Evolutionary conservation across 164 flowering plant genomes (phyloP).

Genomic region (Magnolia sinica): DNA sequence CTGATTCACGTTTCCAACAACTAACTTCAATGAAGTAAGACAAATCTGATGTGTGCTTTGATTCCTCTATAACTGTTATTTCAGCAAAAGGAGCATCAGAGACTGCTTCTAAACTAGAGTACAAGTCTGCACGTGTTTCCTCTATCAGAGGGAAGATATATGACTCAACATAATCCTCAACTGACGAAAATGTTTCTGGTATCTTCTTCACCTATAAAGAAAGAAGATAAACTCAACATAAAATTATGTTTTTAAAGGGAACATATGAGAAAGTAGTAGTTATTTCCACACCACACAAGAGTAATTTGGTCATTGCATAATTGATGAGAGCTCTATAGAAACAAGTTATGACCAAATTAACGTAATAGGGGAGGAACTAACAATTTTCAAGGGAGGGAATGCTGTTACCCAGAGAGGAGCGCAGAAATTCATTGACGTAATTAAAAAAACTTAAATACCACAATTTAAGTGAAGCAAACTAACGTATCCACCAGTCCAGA

Average conservation of each 20-base stretch:
- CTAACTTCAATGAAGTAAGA: neutral
- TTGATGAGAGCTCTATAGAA: too few relatives aligned
- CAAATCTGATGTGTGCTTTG: neutral
- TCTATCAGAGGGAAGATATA: slow-evolving; percentile 48
- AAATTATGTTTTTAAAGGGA: too few relatives aligned
- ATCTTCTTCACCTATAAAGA: slow-evolving; percentile 44
- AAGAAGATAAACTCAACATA: neutral
- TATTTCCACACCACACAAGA: neutral
- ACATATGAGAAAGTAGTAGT: neutral
- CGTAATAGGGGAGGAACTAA: too few relatives aligned
- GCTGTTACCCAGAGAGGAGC: too few relatives aligned
- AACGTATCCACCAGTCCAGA: too few relatives aligned
- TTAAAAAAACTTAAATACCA: too few relatives aligned
- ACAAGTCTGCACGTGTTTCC: slow-evolving; percentile 51
- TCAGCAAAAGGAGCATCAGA: slow-evolving; percentile 45
- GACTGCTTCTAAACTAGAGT: slow-evolving; percentile 42
- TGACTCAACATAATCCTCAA: slow-evolving; percentile 41
- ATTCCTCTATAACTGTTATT: slow-evolving; percentile 22
- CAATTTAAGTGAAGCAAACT: too few relatives aligned
- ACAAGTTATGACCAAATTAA: too few relatives aligned
- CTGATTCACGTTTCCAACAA: neutral
- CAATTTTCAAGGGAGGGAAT: too few relatives aligned
- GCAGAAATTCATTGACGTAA: too few relatives aligned
- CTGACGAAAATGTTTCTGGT: slow-evolving; percentile 46
- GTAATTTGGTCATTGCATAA: too few relatives aligned